A percentile compares a stretch with the other conserved stretches of the same genome.
Conservation (phyloP, 345 rosid species). For the Eucalyptus victrix region DNA sequence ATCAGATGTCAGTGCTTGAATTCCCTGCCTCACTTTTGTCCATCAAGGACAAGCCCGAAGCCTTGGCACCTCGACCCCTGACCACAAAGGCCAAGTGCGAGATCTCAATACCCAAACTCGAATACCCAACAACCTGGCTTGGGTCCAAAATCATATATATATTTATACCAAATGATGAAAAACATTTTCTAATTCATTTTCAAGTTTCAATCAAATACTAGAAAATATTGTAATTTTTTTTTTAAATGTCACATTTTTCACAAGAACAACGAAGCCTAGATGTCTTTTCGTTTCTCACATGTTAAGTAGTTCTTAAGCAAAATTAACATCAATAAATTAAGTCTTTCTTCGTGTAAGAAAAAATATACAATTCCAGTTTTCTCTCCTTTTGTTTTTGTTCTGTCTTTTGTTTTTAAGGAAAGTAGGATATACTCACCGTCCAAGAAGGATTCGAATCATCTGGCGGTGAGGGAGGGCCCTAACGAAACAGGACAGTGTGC, state of each 20-base stretch:
- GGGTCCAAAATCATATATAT: fast-evolving
- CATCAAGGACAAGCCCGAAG: not conserved
- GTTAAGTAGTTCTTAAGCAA: not conserved
- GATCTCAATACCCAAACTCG: fast-evolving
- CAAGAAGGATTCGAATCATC: not conserved
- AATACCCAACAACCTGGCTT: not conserved
- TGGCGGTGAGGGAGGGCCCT: not conserved
- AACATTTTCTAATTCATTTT: too few relatives aligned
- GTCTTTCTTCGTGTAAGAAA: not conserved
- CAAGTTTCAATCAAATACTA: too few relatives aligned
- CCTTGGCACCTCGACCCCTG: fast-evolving
- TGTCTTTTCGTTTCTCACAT: not conserved
- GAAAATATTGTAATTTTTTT: too few relatives aligned
- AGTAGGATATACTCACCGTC: not conserved
- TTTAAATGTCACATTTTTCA: not conserved
- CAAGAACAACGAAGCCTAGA: not conserved
- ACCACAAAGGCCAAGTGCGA: too few relatives aligned
- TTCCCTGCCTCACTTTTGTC: not conserved
- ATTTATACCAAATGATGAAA: too few relatives aligned
- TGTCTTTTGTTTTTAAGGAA: not conserved
- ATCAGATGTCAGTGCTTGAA: not conserved
- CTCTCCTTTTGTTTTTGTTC: not conserved
- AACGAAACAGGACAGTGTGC: not conserved
- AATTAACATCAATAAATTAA: not conserved
- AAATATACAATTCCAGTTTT: not conserved